Conservation (phyloP, 1,284 basidiomycete species). For the Ustilago bromivora region DNA sequence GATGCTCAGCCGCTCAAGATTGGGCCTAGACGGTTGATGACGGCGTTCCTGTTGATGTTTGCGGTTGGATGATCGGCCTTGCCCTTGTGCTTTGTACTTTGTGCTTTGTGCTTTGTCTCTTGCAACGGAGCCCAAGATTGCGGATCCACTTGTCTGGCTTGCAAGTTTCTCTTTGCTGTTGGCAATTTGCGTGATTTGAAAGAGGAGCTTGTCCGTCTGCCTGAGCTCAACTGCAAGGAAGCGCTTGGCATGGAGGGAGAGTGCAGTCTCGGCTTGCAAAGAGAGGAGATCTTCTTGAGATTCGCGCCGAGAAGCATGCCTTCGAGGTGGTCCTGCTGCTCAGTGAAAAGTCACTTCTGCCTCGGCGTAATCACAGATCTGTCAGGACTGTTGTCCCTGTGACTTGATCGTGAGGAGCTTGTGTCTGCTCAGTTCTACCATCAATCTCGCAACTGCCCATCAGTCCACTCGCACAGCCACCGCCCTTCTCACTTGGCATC, state of each 20-base stretch:
- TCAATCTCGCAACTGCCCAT: not conserved
- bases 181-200: too few relatives aligned
- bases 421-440: not conserved
- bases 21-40: not conserved
- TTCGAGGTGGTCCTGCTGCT: not conserved
- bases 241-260: not conserved
- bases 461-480: not conserved
- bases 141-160: not conserved
- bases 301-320: conserved; percentile 1
- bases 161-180: not conserved
- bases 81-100: not conserved
- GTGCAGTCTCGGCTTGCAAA: not conserved
- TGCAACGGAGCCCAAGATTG: not conserved
- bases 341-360: not conserved
- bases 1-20: not conserved
- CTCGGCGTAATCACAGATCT: not conserved
- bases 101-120: not conserved
- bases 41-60: not conserved
- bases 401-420: conserved; percentile 3
- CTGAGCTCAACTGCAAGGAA: not conserved
- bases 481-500: not conserved
- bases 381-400: not conserved
- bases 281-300: not conserved
- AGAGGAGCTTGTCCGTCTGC: too few relatives aligned
- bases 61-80: not conserved